Base-by-base conservation (phyloP, 2,329 filamentous ascomycete genomes). In the Colletotrichum tropicicola region DNA sequence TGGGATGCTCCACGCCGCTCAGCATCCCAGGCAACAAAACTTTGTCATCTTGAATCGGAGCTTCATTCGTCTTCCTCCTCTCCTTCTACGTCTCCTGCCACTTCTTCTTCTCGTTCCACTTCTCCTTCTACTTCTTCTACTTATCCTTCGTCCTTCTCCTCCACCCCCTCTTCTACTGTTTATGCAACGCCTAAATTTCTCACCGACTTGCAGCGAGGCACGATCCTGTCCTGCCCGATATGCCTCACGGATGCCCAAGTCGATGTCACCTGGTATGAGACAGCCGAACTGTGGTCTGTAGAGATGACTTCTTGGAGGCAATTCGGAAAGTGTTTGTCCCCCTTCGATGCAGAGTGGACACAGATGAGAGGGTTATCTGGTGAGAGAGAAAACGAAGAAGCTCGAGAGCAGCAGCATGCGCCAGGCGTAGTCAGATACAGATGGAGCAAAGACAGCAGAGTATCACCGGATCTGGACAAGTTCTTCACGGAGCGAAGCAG, bases 231-330 rank as follows among this genome's bases (percentile, higher is more conserved):
- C 8, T 68, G 62, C 45, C 53, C 54, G 13, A 9, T 32, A 27
- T 69, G 68, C 35, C 43, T 64, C 3, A 65, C 55, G 12, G 61
- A 68, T 51, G 65, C 59, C 43, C 51, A 48, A 35, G 49, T 66
- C 39, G 35, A 45, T 28, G 52, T 59, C 30, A 59, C 21, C 1
- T 39, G 35, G 49, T 17, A 51, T 15, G 43, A 28, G n/a, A 27
- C 2, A 15, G 21, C 30, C 25, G 35, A 63, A 25, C 30, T 37
- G 8, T 68, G 68, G 61, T 30, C 51, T 13, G 55, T 69, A n/a
- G 51, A 28, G 23, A 37, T 69, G 8, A 27, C 21, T n/a, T 51
- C 19, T 12, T 69, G 64, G 41, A 54, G 30, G 12, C 61, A 59
- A 45, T 57, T 68, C 30, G 66, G 68, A 58, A 25, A n/a, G 32